Percentiles rank a stretch among this genome's conserved stretches.
Conservation (phyloP, 2,329 filamentous ascomycete species). For the Epichloe coenophiala region DNA sequence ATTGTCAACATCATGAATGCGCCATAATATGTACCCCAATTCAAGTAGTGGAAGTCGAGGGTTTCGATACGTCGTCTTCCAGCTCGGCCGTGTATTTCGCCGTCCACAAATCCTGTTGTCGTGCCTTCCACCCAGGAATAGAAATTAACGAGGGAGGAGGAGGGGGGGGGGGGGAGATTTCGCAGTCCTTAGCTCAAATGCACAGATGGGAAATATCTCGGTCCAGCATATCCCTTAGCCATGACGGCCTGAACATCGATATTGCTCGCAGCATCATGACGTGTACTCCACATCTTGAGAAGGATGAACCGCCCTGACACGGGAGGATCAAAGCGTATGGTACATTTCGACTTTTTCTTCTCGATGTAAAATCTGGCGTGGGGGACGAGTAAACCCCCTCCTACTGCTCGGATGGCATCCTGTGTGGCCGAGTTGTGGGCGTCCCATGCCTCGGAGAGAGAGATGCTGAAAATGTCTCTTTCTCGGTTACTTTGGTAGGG, state of each 20-base stretch:
- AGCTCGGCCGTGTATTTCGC: too few relatives aligned
- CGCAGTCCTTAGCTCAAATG: conserved; percentile 36
- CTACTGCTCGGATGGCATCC: conserved; percentile 41
- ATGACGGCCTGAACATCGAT: conserved; percentile 85
- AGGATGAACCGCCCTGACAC: conserved; percentile 73
- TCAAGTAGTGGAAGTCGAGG: too few relatives aligned
- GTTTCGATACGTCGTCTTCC: too few relatives aligned
- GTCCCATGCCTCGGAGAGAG: conserved; percentile 26
- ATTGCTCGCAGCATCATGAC: conserved; percentile 49
- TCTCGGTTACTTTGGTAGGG: neutral
- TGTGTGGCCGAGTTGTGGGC: conserved; percentile 40
- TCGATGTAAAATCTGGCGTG: conserved; percentile 77
- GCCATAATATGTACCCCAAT: too few relatives aligned
- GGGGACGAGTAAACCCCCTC: conserved; percentile 47
- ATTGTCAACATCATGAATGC: too few relatives aligned
- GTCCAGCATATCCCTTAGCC: conserved; percentile 72
- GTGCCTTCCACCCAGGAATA: too few relatives aligned
- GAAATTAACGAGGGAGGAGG: too few relatives aligned
- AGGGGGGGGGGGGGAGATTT: too few relatives aligned
- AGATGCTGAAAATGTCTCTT: conserved; percentile 6
- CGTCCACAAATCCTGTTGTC: too few relatives aligned
- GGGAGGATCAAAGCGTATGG: conserved; percentile 71
- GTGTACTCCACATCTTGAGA: conserved; percentile 80
- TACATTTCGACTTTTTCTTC: conserved; percentile 70
- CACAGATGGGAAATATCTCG: conserved; percentile 65